Evolutionary conservation across 345 rosid genomes (phyloP).

Genomic region (Eucalyptus curtisii): DNA sequence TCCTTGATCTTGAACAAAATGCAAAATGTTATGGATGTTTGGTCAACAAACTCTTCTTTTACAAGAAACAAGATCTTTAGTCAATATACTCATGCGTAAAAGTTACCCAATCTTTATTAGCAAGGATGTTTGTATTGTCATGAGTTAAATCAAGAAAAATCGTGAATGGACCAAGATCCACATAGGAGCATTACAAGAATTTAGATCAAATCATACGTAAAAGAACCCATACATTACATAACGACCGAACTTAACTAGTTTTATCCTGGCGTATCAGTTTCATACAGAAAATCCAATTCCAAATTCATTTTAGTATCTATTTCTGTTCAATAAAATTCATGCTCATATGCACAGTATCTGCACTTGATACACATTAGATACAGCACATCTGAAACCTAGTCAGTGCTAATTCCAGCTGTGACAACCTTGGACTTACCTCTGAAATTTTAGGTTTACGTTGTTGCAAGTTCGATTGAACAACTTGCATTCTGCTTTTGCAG

Average conservation of each 20-base stretch:
- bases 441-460: constrained; percentile 46
- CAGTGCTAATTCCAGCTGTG: background rate
- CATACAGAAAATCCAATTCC: background rate
- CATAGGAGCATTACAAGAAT: background rate
- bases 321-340: background rate
- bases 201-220: background rate
- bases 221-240: background rate
- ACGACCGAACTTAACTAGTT: background rate
- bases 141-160: background rate
- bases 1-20: constrained; percentile 44
- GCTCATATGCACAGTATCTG: background rate
- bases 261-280: background rate
- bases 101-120: background rate
- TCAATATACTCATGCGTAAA: background rate
- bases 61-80: background rate
- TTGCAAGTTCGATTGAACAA: constrained; percentile 43
- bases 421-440: constrained; percentile 32
- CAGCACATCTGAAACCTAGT: background rate
- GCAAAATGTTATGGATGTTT: background rate
- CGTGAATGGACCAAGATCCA: background rate
- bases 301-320: background rate
- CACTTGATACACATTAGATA: background rate
- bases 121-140: background rate
- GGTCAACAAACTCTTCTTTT: background rate
- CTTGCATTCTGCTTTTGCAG: constrained; percentile 54